These are phyloP conservation scores for Stipa capillata DNA, from an alignment of 176 grass and related monocot species.

Conservation along the genomic window DNA sequence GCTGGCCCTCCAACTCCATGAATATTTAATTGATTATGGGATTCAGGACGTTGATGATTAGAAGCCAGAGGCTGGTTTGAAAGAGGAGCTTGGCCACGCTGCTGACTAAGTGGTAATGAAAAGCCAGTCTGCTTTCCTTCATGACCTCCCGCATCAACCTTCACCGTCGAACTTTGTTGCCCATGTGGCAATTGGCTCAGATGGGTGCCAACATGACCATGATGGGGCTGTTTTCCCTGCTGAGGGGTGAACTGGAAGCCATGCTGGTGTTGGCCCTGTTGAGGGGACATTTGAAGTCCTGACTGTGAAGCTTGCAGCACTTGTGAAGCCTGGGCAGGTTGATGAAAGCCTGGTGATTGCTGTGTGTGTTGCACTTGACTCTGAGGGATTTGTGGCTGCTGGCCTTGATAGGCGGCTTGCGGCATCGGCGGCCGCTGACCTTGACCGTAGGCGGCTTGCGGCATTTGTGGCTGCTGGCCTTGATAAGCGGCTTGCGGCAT, in stretches of 20 bases:
- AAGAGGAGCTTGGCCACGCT: slow-evolving; percentile 26
- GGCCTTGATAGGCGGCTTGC: slow-evolving; percentile 37
- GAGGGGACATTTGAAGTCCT: slow-evolving; percentile 34
- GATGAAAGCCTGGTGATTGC: slow-evolving; percentile 29
- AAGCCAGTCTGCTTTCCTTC: slow-evolving; percentile 45
- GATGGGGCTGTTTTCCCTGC: slow-evolving; percentile 34
- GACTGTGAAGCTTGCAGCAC: slow-evolving; percentile 25
- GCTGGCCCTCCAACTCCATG: slow-evolving; percentile 18
- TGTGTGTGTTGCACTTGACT: slow-evolving; percentile 42
- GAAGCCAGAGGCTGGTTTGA: slow-evolving; percentile 29
- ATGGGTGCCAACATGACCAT: slow-evolving; percentile 14
- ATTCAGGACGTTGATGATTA: slow-evolving; percentile 43
- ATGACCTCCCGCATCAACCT: slow-evolving; percentile 25
- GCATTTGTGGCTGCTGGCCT: slow-evolving; percentile 16
- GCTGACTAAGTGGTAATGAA: slow-evolving; percentile 44
- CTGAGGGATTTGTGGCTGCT: slow-evolving; percentile 37
- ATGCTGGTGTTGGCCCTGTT: slow-evolving; percentile 39
- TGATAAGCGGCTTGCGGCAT: slow-evolving; percentile 25
- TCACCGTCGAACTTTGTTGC: slow-evolving; percentile 27
- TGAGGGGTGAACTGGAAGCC: slow-evolving; percentile 19
- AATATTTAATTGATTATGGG: slow-evolving; percentile 30
- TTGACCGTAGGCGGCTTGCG: slow-evolving; percentile 33
- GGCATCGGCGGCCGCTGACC: slow-evolving; percentile 37
- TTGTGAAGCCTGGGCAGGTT: slow-evolving; percentile 33
- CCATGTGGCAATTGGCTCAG: slow-evolving; percentile 32